Base-by-base conservation (phyloP, 2,329 filamentous ascomycete genomes). In the Trichoderma sp. region DNA sequence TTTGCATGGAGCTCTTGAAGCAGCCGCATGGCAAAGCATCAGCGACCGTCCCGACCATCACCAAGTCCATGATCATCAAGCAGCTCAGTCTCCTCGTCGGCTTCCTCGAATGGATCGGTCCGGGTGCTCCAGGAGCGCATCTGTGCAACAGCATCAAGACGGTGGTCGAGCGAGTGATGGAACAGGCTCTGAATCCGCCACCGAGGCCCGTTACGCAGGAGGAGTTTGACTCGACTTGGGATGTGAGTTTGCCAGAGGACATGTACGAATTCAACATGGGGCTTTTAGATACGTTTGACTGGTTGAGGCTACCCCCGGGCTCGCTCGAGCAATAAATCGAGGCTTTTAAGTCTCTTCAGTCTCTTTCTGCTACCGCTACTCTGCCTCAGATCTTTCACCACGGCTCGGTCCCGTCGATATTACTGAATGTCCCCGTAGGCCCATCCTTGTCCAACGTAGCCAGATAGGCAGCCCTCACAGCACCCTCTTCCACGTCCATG, bases 201-300 rank as follows among this genome's bases (percentile, higher is more conserved):
- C 45, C 63, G 34, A 51, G 21, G 10, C 45, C 26, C 15, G 15
- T 50, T 7, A 47, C 55, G 7, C 54, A 52, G 4, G 45, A 58
- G 4, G 63, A 58, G 24, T 63, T 55, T 30, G 50, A 55, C 28
- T 55, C 26, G 41, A 45, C 62, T 6, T 65, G 63, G 63, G 56
- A 61, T 4, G 45, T 45, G 7, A 51, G 41, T 28, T 41, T 65
- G 12, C 48, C 14, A 7, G 56, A 52, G 14, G 63, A 65, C 21
- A 61, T 65, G 63, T 54, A 69, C 70, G 50, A 73, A 71, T 83
- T 82, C 63, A 80, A 80, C 64, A 82, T 82, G 59, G 80, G 82
- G 62, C 71, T 83, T 30, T 68, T 83, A 0, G 79, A 83, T 67
- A 83, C 81, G 0, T 83, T 81, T 69, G 79, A 81, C 65, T 83